Evolutionary conservation across 768 basidiomycete species (phyloP), one percentile per base, ranked within the genome.

Genomic region (Trametes elegans): DNA sequence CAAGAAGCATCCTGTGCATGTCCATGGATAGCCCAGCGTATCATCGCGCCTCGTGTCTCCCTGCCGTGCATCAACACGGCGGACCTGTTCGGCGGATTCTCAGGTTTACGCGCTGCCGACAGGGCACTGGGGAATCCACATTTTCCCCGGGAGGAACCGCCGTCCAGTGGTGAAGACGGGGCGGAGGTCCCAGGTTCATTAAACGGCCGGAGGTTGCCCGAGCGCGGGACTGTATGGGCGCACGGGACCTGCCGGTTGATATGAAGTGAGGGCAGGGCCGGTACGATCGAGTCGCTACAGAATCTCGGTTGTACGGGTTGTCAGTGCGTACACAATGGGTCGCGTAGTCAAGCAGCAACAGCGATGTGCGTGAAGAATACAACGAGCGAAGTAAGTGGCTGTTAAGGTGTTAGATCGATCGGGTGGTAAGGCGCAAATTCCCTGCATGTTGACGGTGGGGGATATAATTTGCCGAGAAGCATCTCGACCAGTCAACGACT

Each of bases 181-280:
- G 45, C 57, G 50, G 50, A 51, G 51, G 57, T 48, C 29, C 50
- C 41, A 23, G 10, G 38, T 50, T 50, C 49, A 49, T 57, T 39
- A 45, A 49, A 49, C 55, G 55, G 55, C 55, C 55, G 55, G 47
- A 16, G 46, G 55, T 40, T 44, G 36, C 49, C 55, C 48, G 55
- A 26, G 31, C 45, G 45, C 45, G 46, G 45, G 49, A 49, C 55
- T 43, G 49, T 45, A 38, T 34, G 49, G 44, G 49, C 43, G 49
- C 55, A 50, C 55, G 49, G 48, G 48, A 24, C 48, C 38, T 44
- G 43, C 43, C 42, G 49, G 31, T 44, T 39, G 43, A 26, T 45
- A 27, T 32, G 44, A n/a, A 31, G 41, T 24, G 21, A 41, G 49
- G 49, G 43, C 40, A 39, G 42, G 44, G n/a, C 27, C 28, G 41